Conservation (phyloP, 441 rosid genomes). For the Aquilaria agallochum region DNA sequence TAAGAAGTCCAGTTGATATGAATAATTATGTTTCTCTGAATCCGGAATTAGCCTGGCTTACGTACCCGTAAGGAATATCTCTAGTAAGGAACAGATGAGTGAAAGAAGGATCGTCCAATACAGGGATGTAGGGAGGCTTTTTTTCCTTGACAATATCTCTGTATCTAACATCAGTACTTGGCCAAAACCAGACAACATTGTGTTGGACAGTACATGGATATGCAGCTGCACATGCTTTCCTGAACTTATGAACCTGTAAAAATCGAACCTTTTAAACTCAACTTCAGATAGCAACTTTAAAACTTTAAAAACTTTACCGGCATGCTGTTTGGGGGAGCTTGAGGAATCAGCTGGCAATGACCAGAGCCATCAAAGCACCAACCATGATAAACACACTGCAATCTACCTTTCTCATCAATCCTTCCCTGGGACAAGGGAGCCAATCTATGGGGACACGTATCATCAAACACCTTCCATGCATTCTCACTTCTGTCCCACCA, state of each 20-base stretch:
- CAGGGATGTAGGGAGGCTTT: slow-evolving; percentile 72
- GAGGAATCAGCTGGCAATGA: slow-evolving; percentile 78
- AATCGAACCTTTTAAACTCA: background rate
- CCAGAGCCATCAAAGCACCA: slow-evolving; percentile 90
- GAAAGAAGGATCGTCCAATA: slow-evolving; percentile 75
- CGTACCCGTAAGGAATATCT: slow-evolving; percentile 83
- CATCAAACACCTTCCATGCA: slow-evolving; percentile 76
- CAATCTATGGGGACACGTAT: slow-evolving; percentile 71
- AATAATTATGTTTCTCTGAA: too few species aligned
- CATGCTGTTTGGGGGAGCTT: slow-evolving; percentile 77
- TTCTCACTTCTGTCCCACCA: slow-evolving; percentile 86
- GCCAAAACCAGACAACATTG: slow-evolving; percentile 93
- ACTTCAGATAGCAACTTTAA: background rate
- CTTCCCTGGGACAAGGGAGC: slow-evolving; percentile 87
- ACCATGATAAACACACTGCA: slow-evolving; percentile 87
- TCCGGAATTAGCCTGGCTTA: background rate
- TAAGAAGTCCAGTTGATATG: background rate
- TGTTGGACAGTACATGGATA: slow-evolving; percentile 73
- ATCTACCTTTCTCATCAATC: slow-evolving; percentile 68
- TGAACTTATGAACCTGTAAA: slow-evolving; percentile 65
- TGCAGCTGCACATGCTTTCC: slow-evolving; percentile 72
- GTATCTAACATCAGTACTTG: slow-evolving; percentile 64
- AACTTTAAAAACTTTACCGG: slow-evolving; percentile 36
- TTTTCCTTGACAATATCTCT: slow-evolving; percentile 50
- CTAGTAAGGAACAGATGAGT: slow-evolving; percentile 53